Percentiles rank a stretch among this genome's conserved stretches.
Conservation (phyloP, 129 eudicot genomes). For the Escallonia rubra region DNA sequence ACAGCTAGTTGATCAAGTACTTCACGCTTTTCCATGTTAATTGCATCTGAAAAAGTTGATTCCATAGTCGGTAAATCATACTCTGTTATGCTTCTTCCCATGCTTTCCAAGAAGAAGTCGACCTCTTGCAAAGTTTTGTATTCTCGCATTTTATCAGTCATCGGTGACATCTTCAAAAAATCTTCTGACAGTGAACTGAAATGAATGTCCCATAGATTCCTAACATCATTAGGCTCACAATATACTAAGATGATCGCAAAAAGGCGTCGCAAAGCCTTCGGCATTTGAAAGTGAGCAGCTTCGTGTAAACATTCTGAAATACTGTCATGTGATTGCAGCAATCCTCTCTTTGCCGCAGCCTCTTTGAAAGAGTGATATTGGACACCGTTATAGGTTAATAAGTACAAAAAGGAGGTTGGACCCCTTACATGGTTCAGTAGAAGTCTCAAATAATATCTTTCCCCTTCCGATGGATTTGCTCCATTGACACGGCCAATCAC, state of each 20-base stretch:
- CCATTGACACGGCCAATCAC: no score
- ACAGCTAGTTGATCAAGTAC: no score
- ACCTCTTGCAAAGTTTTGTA: not conserved
- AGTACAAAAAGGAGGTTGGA: not conserved
- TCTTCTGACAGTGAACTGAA: no score
- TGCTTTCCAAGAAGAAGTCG: not conserved
- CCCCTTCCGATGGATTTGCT: no score
- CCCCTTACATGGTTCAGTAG: no score
- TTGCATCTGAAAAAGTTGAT: no score
- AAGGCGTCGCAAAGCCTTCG: not conserved
- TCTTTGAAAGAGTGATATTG: slow-evolving; percentile 1
- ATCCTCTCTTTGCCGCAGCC: not conserved
- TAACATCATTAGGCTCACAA: slow-evolving; percentile 5
- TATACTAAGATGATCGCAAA: slow-evolving; percentile 8
- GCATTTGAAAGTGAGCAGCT: not conserved
- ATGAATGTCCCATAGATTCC: not conserved
- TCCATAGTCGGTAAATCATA: not conserved
- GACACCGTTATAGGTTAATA: not conserved
- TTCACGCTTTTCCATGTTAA: no score
- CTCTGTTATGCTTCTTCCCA: not conserved
- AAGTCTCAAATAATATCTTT: no score
- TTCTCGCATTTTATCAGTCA: not conserved
- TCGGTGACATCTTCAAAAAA: no score
- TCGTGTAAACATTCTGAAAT: slow-evolving; percentile 7
- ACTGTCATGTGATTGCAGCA: not conserved